Evolutionary conservation across 495 filamentous ascomycete genomes (phyloP).

Genomic region (Viridothelium virens): DNA sequence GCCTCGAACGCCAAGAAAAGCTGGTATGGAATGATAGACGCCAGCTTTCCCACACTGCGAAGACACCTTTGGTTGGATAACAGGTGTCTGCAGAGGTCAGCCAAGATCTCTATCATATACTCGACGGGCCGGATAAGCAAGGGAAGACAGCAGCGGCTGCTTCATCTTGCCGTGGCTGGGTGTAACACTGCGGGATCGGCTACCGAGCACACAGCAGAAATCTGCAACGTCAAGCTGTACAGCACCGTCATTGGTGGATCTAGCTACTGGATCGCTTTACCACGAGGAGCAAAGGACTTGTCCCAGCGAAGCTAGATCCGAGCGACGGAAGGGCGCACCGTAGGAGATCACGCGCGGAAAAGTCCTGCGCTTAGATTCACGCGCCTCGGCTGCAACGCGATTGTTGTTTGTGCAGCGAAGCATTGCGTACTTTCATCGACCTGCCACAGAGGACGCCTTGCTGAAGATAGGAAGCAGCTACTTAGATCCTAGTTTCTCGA

Average conservation of each 20-base stretch:
- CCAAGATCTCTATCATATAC: not conserved
- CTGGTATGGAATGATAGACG: too few relatives aligned
- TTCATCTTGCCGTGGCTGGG: not conserved
- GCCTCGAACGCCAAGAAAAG: too few relatives aligned
- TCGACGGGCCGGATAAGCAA: not conserved
- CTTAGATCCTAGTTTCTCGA: not conserved
- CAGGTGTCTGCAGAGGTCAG: not conserved
- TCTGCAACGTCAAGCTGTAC: not conserved
- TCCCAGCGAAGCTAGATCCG: not conserved
- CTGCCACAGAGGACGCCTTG: not conserved
- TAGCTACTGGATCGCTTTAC: conserved; percentile 3
- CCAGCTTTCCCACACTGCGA: too few relatives aligned
- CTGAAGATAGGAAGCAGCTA: not conserved
- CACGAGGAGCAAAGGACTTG: conserved; percentile 2
- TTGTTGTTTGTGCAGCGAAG: not conserved
- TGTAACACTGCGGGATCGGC: not conserved
- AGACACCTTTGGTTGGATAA: too few relatives aligned
- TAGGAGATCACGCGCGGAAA: not conserved
- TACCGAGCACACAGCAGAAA: not conserved
- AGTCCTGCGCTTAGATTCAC: not conserved
- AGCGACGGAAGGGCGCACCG: not conserved
- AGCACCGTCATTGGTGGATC: not conserved
- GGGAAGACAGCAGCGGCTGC: not conserved
- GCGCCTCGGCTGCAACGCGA: not conserved
- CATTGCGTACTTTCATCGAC: not conserved